Base-by-base conservation (phyloP, 805 yeast species). In the Starmerella bacillaris region DNA sequence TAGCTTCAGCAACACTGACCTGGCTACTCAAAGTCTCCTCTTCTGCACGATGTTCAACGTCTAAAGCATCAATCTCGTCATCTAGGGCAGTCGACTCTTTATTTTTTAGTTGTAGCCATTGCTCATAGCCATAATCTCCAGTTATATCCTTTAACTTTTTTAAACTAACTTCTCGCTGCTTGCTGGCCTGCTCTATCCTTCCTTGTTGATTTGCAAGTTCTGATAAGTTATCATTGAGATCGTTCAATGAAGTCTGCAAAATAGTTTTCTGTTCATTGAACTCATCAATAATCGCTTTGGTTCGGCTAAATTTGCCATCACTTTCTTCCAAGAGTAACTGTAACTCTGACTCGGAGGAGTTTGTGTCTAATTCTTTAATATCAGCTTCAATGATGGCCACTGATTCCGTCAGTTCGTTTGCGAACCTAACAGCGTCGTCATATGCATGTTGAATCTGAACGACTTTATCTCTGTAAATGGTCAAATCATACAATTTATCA, bases 401-500 rank as follows among this genome's bases (percentile, higher is more conserved):
- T 14, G 33, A 34, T 30, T 37, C 31, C 14, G 7, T 9, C 12
- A 31, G 7, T 16, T 37, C 33, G 18, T 9, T 36, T 17, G 14
- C 19, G 18, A 32, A 30, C 18, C 27, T 9, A 6, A 7, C 35
- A 18, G 20, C 27, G 22, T 39, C 40, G 12, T 34, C 19, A 6
- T 17, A n/a, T 16, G 19, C 37, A 22, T 31, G 39, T 14, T 31
- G 30, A 4, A 41, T n/a, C n/a, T n/a, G n/a, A n/a, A n/a, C n/a
- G n/a, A 36, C 20, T 3, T 9, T 19, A 24, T 41, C 39, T 22
- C 40, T 24, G 21, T 34, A 37, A 16, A 30, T 33, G 8, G 39
- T 34, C 2, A 31, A 27, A 9, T 24, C 18, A 26, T 34, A 74
- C 3, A 80, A 65, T 44, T 74, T 68, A 26, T 54, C 53, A n/a